Conservation (phyloP, 2,329 filamentous ascomycete genomes). For the Trichophyton benhamiae region DNA sequence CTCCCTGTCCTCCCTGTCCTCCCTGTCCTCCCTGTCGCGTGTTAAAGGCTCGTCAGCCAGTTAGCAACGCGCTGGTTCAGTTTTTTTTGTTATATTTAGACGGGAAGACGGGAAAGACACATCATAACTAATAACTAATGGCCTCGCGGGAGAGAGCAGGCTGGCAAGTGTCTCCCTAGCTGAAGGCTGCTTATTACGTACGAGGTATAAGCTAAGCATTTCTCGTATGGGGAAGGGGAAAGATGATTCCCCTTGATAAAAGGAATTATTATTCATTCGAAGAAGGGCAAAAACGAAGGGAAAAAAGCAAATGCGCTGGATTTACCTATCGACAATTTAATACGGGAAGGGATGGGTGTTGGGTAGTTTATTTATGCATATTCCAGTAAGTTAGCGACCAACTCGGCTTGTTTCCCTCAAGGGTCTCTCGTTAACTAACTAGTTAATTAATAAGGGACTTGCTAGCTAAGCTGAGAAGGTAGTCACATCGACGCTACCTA, state of each 20-base stretch:
- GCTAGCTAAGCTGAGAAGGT: too few species aligned
- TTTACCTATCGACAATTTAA: too few species aligned
- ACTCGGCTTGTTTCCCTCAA: too few species aligned
- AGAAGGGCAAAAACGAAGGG: neutral
- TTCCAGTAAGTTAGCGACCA: neutral
- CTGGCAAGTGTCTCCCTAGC: neutral
- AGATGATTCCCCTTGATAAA: slow-evolving; percentile 1
- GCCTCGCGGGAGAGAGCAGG: neutral
- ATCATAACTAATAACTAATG: neutral
- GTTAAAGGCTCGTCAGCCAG: neutral
- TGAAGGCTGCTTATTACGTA: neutral
- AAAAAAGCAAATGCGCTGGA: neutral
- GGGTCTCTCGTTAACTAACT: too few species aligned
- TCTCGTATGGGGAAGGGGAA: slow-evolving; percentile 2
- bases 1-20: neutral
- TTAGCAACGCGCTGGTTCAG: too few species aligned
- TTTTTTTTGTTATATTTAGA: too few species aligned
- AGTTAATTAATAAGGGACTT: too few species aligned
- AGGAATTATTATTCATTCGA: neutral
- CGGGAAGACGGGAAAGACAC: neutral
- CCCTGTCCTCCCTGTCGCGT: neutral
- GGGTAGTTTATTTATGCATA: neutral
- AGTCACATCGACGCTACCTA: too few species aligned
- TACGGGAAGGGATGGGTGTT: too few species aligned
- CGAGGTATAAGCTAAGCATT: neutral